Percentiles rank a stretch among this genome's conserved stretches.
These are phyloP conservation scores for Cardamine chenopodiifolia DNA, from an alignment of 345 rosid species.

Conservation along the genomic window DNA sequence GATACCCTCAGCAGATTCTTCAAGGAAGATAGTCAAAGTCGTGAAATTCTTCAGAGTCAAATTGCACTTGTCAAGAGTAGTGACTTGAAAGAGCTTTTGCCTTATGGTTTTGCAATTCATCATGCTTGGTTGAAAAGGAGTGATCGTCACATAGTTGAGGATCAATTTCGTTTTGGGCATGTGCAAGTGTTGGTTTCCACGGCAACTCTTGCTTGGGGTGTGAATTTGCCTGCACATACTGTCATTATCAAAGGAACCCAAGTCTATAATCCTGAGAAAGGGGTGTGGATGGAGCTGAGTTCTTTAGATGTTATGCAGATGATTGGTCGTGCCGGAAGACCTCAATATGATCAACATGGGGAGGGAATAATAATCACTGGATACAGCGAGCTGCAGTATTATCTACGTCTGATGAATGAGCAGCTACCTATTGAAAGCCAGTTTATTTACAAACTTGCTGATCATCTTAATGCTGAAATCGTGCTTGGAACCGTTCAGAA, in stretches of 20 bases:
- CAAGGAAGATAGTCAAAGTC: constrained; percentile 77
- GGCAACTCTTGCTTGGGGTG: constrained; percentile 99
- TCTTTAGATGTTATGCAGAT: constrained; percentile 96
- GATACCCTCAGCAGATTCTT: constrained; percentile 77
- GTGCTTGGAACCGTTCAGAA: constrained; percentile 92
- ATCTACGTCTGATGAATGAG: constrained; percentile 86
- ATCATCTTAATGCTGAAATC: constrained; percentile 93
- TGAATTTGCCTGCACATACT: constrained; percentile 83
- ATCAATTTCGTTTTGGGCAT: constrained; percentile 64
- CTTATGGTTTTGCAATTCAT: constrained; percentile 92
- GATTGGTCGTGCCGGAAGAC: constrained; percentile 98
- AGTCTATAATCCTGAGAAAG: constrained; percentile 87
- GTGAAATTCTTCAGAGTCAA: constrained; percentile 69
- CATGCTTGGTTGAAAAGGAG: constrained; percentile 86
- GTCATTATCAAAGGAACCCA: constrained; percentile 93
- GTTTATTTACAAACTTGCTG: constrained; percentile 82
- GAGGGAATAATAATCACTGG: constrained; percentile 97
- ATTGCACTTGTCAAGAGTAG: constrained; percentile 64
- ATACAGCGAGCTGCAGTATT: constrained; percentile 74
- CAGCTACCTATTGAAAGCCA: constrained; percentile 96
- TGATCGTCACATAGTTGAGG: constrained; percentile 85
- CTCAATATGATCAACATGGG: constrained; percentile 81
- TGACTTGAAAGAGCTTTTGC: constrained; percentile 81
- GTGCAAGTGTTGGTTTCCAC: constrained; percentile 86
- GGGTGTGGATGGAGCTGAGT: constrained; percentile 89